Conservation (phyloP, 2,329 filamentous ascomycete genomes). For the Colletotrichum eremochloae region DNA sequence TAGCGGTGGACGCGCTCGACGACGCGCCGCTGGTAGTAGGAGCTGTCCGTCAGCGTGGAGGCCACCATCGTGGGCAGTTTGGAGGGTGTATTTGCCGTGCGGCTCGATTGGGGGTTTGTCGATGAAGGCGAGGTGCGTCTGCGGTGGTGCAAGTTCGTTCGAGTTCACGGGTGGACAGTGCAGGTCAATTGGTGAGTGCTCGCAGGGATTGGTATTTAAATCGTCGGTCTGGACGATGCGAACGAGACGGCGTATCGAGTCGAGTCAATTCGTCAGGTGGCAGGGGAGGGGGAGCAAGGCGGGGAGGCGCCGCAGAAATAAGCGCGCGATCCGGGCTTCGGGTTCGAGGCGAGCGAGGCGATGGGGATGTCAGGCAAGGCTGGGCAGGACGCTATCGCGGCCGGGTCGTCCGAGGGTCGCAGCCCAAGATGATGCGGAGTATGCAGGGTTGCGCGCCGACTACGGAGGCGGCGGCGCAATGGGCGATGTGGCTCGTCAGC, state of each 20-base stretch:
- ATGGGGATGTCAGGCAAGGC: not conserved
- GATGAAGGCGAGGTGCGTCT: not conserved
- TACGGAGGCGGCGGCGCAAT: not conserved
- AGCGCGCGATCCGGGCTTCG: not conserved
- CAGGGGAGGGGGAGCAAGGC: not conserved
- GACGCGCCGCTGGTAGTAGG: constrained; percentile 60
- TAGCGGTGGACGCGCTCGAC: constrained; percentile 68
- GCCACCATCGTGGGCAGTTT: constrained; percentile 45
- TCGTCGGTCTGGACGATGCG: not conserved
- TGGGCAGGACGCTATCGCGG: constrained; percentile 15
- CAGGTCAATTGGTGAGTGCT: not conserved
- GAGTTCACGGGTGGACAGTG: not conserved
- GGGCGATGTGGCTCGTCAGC: not conserved
- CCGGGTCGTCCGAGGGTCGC: constrained; percentile 1
- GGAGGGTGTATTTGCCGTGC: not conserved
- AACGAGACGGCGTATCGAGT: not conserved
- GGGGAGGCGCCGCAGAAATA: not conserved
- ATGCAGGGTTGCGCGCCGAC: not conserved
- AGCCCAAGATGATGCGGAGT: not conserved
- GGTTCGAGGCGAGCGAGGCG: not conserved
- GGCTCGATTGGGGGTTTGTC: not conserved
- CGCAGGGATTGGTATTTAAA: not conserved
- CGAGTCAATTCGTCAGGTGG: not conserved
- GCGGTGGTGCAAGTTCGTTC: not conserved
- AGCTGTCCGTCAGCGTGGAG: constrained; percentile 56